Evolutionary conservation across 2,329 filamentous ascomycete genomes (phyloP).

Genomic region (Amauroascus verrucosus): DNA sequence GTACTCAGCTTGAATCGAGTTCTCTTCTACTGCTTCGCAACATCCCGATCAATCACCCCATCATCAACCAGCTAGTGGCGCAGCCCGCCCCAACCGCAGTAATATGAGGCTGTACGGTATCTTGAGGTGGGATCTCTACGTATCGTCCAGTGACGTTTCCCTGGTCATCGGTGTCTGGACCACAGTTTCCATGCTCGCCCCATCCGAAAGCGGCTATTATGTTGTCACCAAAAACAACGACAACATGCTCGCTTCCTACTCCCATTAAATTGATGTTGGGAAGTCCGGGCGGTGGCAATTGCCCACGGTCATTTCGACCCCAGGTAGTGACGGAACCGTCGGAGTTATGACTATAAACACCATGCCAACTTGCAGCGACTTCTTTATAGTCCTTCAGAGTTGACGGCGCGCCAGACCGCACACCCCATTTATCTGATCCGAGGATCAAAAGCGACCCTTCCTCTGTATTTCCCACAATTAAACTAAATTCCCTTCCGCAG

Average conservation of each 20-base stretch:
- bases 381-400: constrained; percentile 51
- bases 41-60: neutral
- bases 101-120: constrained; percentile 45
- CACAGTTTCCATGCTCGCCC: constrained; percentile 97
- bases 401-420: constrained; percentile 49
- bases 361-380: constrained; percentile 72
- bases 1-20: neutral
- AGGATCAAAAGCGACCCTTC: constrained; percentile 53
- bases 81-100: constrained; percentile 68
- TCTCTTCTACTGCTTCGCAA: neutral
- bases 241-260: constrained; percentile 79
- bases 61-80: constrained; percentile 69
- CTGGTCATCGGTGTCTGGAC: constrained; percentile 50
- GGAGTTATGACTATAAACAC: constrained; percentile 57
- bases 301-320: constrained; percentile 78
- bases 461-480: constrained; percentile 47
- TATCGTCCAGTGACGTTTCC: constrained; percentile 60
- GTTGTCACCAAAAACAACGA: constrained; percentile 56
- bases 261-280: constrained; percentile 48
- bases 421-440: constrained; percentile 63
- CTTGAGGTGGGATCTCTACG: constrained; percentile 55
- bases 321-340: constrained; percentile 57
- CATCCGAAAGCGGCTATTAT: constrained; percentile 82
- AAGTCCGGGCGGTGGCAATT: constrained; percentile 56
- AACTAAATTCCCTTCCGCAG: constrained; percentile 80